Base-by-base conservation (phyloP, 371 early-diverging fungal species). In the Chytridiales sp. region DNA sequence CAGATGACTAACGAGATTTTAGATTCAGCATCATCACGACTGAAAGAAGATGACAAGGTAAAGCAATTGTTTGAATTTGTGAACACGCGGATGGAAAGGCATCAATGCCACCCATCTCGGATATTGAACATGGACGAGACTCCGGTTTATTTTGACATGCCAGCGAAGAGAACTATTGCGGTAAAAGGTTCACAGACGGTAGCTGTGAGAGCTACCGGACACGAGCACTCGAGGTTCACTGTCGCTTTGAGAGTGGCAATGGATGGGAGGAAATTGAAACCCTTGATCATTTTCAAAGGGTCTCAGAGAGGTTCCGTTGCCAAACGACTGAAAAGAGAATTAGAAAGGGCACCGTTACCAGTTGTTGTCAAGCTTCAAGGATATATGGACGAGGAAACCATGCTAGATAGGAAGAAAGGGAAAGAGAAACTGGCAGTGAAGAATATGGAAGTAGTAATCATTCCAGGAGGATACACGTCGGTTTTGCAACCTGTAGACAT, bases 401-500 rank as follows among this genome's bases (percentile, higher is more conserved):
- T 24, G 5, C 17, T 22, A 17, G 22, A 44, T n/a, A 17, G 9
- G 9, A 5, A 6, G 19, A 44, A 44, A n/a, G 44, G 17, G 5
- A 44, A 44, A 24, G 9, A 9, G 22, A 44, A n/a, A 22, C 24
- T 44, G 22, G 19, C 17, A n/a, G 19, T 9, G 44, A 8, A 8
- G 8, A 31, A 31, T 11, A 26, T 49, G 13, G 49, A 49, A 8
- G 11, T 49, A 5, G 49, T 31, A 9, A 31, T 49, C 11, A 27
- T 49, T 11, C 49, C 49, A 21, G 49, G 49, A 27, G 49, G 49
- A 6, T 49, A 29, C 21, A 49, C 49, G 11, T 49, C 49, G 5
- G 30, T 31, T 31, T 19, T 49, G 49, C 49, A 49, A 19, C 49
- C 49, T 13, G 27, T 49, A 9, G 49, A 49, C 26, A 17, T 49